Conservation (phyloP, 2,329 filamentous ascomycete species). For the Beauveria sp. region DNA sequence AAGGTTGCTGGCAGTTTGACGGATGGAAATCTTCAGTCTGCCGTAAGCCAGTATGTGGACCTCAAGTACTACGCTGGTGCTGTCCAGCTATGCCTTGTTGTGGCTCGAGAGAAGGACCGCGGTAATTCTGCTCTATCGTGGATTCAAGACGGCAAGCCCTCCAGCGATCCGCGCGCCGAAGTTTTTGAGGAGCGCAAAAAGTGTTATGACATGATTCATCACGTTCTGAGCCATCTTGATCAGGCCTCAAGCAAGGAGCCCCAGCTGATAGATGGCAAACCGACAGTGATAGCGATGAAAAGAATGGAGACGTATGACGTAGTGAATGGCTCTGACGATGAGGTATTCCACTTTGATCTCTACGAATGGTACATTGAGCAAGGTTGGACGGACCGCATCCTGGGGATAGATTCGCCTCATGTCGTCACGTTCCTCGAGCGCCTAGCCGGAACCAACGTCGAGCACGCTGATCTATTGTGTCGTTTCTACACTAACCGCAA, state of each 20-base stretch:
- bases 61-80: slow-evolving; percentile 91
- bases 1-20: slow-evolving; percentile 79
- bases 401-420: slow-evolving; percentile 76
- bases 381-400: slow-evolving; percentile 75
- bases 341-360: slow-evolving; percentile 92
- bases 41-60: slow-evolving; percentile 69
- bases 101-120: slow-evolving; percentile 77
- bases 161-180: slow-evolving; percentile 58
- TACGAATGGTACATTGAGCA: slow-evolving; percentile 95
- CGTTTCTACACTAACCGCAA: slow-evolving; percentile 82
- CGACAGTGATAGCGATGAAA: slow-evolving; percentile 68
- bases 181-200: slow-evolving; percentile 64
- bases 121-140: slow-evolving; percentile 79
- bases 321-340: slow-evolving; percentile 79
- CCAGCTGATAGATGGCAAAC: slow-evolving; percentile 68
- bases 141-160: slow-evolving; percentile 75
- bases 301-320: slow-evolving; percentile 83
- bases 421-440: slow-evolving; percentile 80
- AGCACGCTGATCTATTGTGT: slow-evolving; percentile 86
- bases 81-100: slow-evolving; percentile 76
- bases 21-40: slow-evolving; percentile 69
- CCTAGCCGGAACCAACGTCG: slow-evolving; percentile 61
- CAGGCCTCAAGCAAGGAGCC: slow-evolving; percentile 59
- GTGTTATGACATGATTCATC: slow-evolving; percentile 83
- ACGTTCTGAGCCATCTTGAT: slow-evolving; percentile 73